Evolutionary conservation across 176 grass and related monocot genomes (phyloP), one percentile per base, ranked within the genome.

Genomic region (Chloris gayana): DNA sequence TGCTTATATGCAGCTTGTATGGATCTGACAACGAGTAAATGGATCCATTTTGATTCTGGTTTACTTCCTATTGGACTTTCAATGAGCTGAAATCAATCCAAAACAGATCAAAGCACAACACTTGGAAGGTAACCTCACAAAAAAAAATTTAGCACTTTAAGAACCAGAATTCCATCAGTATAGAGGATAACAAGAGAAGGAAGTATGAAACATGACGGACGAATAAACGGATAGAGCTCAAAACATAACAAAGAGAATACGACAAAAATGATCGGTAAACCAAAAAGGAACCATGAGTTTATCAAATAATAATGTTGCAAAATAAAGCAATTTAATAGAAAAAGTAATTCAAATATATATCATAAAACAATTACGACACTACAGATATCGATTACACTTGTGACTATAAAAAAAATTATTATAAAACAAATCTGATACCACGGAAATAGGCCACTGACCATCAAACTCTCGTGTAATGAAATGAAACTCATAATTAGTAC

Each of bases 11-110:
- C 91, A 93, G 84, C 70, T 86, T 85, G 85, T 76, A 92, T 85
- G 27, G 91, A 97, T 79, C 85, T 97, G 73, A 90, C 77, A 80
- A 92, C 80, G 59, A 97, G 89, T 56, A 83, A 27, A 85, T 97
- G 91, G 67, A 87, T 50, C 68, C 83, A 82, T 26, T 72, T 92
- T 10, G 47, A 87, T 88, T 84, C 85, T 64, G 74, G 49, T 79
- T 74, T 65, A 84, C 65, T 80, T 44, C 70, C 84, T 49, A 69
- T 9, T 38, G 83, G 76, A 73, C 69, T 75, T 66, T 63, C 53
- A 82, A 92, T 80, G 34, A 88, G 33, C 91, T 97, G 85, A 72
- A 88, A 92, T 66, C 38, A 56, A 82, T 72, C 45, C 65, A 84
- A 83, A 69, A 72, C 13, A 51, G 37, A 80, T 42, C 10, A 70